Evolutionary conservation across 2,329 filamentous ascomycete genomes (phyloP), one percentile per base, ranked within the genome.

Genomic region (Dothistroma septosporum): DNA sequence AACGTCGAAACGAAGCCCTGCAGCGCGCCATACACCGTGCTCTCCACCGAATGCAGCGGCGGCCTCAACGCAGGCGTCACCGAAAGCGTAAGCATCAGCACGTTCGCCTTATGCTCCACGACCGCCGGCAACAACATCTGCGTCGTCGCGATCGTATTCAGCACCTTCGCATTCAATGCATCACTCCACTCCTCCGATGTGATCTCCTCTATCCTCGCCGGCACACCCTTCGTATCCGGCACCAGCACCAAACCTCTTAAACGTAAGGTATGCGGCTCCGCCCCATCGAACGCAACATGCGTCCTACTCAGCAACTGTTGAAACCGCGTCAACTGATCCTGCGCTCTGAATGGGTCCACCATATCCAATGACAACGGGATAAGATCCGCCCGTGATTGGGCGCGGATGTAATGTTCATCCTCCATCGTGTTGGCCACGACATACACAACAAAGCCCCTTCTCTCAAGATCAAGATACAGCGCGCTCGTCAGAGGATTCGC

Each of bases 391-490:
- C 91, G 83, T n/a, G 87, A 83, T 74, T 96, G 85, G 62, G 85
- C 83, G 62, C 90, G 85, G 14, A 97, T 87, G 64, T 89, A 78
- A 37, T 87, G 82, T 74, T 97, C 92, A 67, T 97, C 93, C 69
- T 96, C 90, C 61, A 87, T 78, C n/a, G 86, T 91, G 65, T 86
- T 88, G 70, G 92, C 93, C 0, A 96, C 90, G 62, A 99, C 82
- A 74, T 92, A 99, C 59, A 97, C 91, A 62, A 97, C 90, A 74
- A 95, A 97, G 4, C 94, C 94, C 65, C 92, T 86, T 61, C 92
- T 83, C 77, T 97, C 94, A 67, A 99, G 80, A 72, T 99, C 94
- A 53, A 92, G 77, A 1, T 91, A 87, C 57, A 97, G 80, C 11
- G 91, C 91, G 70, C 87, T 88, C 7, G 91, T 93, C 71, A 97